Conservation (phyloP, 306 rosid species). For the Lathyrus sativus region DNA sequence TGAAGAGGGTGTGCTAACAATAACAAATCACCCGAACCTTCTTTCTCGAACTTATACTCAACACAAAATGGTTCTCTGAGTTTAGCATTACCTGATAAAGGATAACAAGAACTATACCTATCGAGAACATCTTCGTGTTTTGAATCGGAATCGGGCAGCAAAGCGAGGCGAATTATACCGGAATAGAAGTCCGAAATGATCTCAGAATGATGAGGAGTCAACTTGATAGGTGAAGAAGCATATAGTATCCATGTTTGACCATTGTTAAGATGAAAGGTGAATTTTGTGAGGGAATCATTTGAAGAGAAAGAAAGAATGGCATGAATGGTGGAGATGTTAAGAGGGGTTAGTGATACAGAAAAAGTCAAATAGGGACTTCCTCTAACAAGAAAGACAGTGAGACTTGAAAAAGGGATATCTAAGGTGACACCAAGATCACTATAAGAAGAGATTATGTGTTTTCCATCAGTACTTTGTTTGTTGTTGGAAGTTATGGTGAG, state of each 20-base stretch:
- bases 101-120: conserved; percentile 60
- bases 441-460: conserved; percentile 62
- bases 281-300: conserved; percentile 51
- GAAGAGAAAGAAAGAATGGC: conserved; percentile 64
- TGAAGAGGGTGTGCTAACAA: conserved; percentile 90
- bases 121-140: conserved; percentile 53
- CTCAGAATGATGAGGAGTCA: conserved; percentile 40
- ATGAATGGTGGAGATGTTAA: conserved; percentile 70
- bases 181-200: conserved; percentile 60
- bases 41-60: conserved; percentile 79
- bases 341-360: conserved; percentile 45
- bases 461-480: conserved; percentile 29
- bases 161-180: conserved; percentile 71
- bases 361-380: conserved; percentile 81
- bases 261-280: conserved; percentile 65
- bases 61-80: conserved; percentile 58
- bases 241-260: conserved; percentile 86
- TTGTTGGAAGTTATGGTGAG: conserved; percentile 8
- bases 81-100: conserved; percentile 68
- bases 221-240: conserved; percentile 58
- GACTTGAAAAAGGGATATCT: conserved; percentile 71
- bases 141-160: conserved; percentile 54
- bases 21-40: conserved; percentile 69
- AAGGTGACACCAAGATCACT: conserved; percentile 73
- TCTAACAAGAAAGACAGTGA: conserved; percentile 70